Percentiles rank a stretch among this genome's conserved stretches.
phyloP scores from a whole-genome alignment of 2,329 filamentous ascomycete genomes.

The Pestalotiopsis fici region DNA sequence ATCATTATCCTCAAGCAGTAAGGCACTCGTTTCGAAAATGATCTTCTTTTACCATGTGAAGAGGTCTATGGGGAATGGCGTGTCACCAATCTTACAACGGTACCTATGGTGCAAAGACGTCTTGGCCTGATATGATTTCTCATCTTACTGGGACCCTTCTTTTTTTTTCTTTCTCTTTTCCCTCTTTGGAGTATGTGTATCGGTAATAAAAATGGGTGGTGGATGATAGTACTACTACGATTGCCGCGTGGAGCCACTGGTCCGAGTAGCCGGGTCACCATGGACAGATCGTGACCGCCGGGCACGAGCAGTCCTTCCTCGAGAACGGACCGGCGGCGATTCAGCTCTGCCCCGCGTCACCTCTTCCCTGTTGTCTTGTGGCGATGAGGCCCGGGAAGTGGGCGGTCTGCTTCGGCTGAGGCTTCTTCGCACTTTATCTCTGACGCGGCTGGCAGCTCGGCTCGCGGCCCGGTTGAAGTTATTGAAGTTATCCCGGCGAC shows the following conservation, averaged over 20 bases:
- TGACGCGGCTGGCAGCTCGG: neutral
- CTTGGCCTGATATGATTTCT: no score
- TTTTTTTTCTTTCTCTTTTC: neutral
- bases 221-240: neutral
- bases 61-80: neutral
- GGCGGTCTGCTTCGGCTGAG: neutral
- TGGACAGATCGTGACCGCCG: no score
- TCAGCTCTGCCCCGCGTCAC: no score
- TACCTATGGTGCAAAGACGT: neutral
- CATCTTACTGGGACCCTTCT: no score
- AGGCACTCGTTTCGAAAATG: neutral
- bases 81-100: neutral
- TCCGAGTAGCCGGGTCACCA: neutral
- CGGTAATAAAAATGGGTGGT: neutral
- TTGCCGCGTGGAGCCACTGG: neutral
- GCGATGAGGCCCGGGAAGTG: no score
- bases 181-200: neutral
- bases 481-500: neutral
- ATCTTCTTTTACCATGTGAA: neutral
- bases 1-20: neutral
- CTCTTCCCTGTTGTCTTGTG: no score
- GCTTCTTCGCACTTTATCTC: neutral
- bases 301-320: no score
- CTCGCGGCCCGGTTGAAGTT: neutral
- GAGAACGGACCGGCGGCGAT: no score